phyloP scores from a whole-genome alignment of 2,329 filamentous ascomycete genomes.

The Fusarium abutilonis region DNA sequence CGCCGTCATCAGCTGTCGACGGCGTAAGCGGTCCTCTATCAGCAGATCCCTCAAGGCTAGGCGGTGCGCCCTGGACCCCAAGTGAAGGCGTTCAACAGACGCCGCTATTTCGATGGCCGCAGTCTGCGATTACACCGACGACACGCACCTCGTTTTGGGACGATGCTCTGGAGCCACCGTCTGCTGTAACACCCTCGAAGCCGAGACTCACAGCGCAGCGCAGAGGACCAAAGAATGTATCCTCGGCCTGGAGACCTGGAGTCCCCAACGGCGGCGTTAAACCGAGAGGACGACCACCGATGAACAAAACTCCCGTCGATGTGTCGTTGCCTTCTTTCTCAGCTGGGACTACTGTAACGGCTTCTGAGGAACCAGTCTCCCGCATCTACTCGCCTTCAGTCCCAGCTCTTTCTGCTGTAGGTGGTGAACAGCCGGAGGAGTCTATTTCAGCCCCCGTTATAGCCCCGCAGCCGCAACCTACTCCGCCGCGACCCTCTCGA shows the following conservation, averaged over 20 bases:
- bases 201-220: conserved; percentile 59
- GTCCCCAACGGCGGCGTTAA: conserved; percentile 72
- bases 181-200: conserved; percentile 76
- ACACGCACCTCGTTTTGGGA: conserved; percentile 64
- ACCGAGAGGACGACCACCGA: conserved; percentile 81
- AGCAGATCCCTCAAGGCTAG: conserved; percentile 56
- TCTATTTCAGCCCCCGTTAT: conserved; percentile 18
- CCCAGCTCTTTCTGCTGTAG: conserved; percentile 3
- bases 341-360: conserved; percentile 14
- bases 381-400: conserved; percentile 16
- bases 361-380: conserved; percentile 18
- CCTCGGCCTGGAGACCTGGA: conserved; percentile 85
- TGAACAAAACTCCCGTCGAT: conserved; percentile 67
- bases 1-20: conserved; percentile 60
- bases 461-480: conserved; percentile 24
- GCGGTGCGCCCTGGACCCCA: conserved; percentile 49
- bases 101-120: conserved; percentile 75
- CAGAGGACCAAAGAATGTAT: conserved; percentile 85
- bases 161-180: conserved; percentile 71
- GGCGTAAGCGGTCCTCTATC: conserved; percentile 59
- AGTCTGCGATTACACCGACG: conserved; percentile 78
- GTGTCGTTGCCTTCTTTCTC: conserved; percentile 50
- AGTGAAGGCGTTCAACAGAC: conserved; percentile 59
- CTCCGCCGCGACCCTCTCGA: conserved; percentile 44
- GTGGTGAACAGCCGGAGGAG: conserved; percentile 8